A percentile compares a stretch with the other conserved stretches of the same genome.
phyloP scores from a whole-genome alignment of 345 rosid species.

The Bruguiera gymnorhiza region DNA sequence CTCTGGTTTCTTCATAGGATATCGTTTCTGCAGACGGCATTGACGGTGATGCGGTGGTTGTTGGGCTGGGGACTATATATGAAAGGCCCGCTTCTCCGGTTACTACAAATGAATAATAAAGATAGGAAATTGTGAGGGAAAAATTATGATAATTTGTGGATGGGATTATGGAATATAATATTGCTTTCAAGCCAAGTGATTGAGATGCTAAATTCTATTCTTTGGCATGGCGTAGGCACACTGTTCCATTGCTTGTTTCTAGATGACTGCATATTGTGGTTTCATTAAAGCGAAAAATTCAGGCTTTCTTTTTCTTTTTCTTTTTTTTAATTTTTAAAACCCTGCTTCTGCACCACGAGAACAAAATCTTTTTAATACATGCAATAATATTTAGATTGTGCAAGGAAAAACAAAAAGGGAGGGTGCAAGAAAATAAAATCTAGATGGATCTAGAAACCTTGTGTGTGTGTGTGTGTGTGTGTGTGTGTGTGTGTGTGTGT shows the following conservation, averaged over 20 bases:
- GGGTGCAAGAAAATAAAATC: no score
- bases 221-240: background rate
- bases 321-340: background rate
- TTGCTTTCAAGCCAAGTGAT: slow-evolving; percentile 20
- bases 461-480: no score
- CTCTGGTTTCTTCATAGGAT: slow-evolving; percentile 37
- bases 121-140: background rate
- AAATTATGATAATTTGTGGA: background rate
- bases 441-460: no score
- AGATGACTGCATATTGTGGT: slow-evolving; percentile 6
- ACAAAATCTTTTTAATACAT: slow-evolving; percentile 3
- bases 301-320: background rate
- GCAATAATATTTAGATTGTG: slow-evolving; percentile 12
- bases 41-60: slow-evolving; percentile 7
- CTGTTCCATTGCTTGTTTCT: slow-evolving; percentile 15
- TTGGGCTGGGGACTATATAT: slow-evolving; percentile 6
- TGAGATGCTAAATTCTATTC: background rate
- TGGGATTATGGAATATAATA: background rate
- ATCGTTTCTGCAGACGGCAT: slow-evolving; percentile 16
- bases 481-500: no score
- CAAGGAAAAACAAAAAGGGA: no score
- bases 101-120: slow-evolving; percentile 12
- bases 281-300: background rate
- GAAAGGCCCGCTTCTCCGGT: slow-evolving; percentile 27
- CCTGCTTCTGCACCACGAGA: background rate